Evolutionary conservation across 805 yeast species (phyloP), one percentile per base, ranked within the genome.

Genomic region (Candida cerambycidarum): DNA sequence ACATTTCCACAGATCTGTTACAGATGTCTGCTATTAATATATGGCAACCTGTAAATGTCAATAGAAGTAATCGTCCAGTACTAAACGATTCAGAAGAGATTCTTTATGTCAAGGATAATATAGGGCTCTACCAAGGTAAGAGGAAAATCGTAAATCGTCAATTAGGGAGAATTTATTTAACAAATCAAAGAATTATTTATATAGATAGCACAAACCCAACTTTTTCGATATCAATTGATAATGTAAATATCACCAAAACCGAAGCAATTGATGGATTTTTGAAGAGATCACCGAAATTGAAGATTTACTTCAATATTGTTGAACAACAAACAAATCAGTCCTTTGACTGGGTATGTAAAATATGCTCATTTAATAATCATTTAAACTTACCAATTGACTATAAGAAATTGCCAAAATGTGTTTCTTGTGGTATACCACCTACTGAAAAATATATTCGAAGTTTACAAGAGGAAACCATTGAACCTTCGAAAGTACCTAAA

Each of bases 321-420:
- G 23, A 34, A 15, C 15, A 37, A 2, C 30, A 42, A 37, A 18
- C n/a, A 5, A 12, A 17, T 11, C 12, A 14, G 19, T 13, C 58
- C 13, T 32, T 48, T n/a, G 66, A 72, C 23, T 92, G 99, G 99
- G 74, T 76, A 1, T 92, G 99, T 59, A 83, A 85, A n/a, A 90
- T 93, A 3, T 92, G 99, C 61, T 79, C 80, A n/a, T 85, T 71
- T 57, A 70, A 82, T 18, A 88, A 89, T 55, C 61, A 55, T 34
- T 46, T 61, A 17, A 30, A 45, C 7, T 35, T 50, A 11, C 48
- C 49, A 8, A 45, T 48, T 13, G 58, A 60, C 33, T 25, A 55
- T 16, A 48, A 50, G n/a, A 51, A 52, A 11, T 35, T 58, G n/a
- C 71, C 72, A 7, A 50, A 52, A 40, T 71, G 76, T 47, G 58